Evolutionary conservation across 345 rosid genomes (phyloP), one percentile per base, ranked within the genome.

Genomic region (Hibiscus syriacus): DNA sequence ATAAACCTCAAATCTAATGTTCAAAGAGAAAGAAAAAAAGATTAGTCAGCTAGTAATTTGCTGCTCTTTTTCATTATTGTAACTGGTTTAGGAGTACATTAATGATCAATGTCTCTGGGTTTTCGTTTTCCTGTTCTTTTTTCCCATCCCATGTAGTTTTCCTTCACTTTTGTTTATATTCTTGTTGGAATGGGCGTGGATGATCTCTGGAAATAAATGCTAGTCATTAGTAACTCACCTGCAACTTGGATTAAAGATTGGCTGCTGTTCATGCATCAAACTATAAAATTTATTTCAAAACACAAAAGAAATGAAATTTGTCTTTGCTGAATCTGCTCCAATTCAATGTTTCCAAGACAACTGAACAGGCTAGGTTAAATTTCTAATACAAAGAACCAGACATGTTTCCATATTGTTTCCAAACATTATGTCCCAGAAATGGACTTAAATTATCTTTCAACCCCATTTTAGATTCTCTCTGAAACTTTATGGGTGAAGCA

Each of bases 171-270:
- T 79, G 79, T 73, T 67, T 46, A 71, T 68, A 77, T 76, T 63
- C 45, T 50, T 76, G 72, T 60, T 23, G 45, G 65, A 29, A 70
- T 52, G 72, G 61, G 64, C 72, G 1, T 68, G 80, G 70, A 48
- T 67, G 67, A 55, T 66, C 64, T 49, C 52, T 43, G 39, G 74
- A 61, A 82, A 75, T 72, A 82, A 79, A 75, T 75, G 78, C 39
- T 27, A 45, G 52, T 55, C 64, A 34, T 39, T 58, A 36, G 11
- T 2, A 36, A 36, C 41, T 36, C 41, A 8, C 41, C 0, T 36
- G 12, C 41, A 36, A 7, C 9, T 0, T 9, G 12, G 12, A 36
- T 8, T 36, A 36, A 36, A 36, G 12, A 7, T 36, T 36, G 12
- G 41, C 9, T 36, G 12, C 2, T 36, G 12, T 36, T 36, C 41